Conservation (phyloP, 1,139 yeast genomes). For the Hansenula anomala region DNA sequence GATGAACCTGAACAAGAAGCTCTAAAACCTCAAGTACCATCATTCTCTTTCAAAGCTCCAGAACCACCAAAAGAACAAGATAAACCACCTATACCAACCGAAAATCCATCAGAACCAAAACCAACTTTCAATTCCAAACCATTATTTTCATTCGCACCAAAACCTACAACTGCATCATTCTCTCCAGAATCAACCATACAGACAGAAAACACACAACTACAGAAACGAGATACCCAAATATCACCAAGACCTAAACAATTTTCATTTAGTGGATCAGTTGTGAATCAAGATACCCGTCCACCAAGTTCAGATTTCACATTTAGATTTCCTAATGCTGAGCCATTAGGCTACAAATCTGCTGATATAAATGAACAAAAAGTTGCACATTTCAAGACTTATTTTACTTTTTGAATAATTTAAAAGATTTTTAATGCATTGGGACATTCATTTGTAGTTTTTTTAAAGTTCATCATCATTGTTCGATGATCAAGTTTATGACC, state of each 20-base stretch:
- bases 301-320: constrained; percentile 6
- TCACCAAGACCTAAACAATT: no score
- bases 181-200: neutral
- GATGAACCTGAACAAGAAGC: constrained; percentile 7
- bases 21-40: neutral
- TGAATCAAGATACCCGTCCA: neutral
- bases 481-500: no score
- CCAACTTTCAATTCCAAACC: constrained; percentile 1
- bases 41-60: neutral
- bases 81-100: no score
- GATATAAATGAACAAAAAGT: constrained; percentile 19
- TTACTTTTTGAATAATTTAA: constrained; percentile 10
- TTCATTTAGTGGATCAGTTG: no score
- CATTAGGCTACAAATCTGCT: constrained; percentile 7
- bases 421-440: no score
- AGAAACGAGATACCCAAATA: no score
- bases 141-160: neutral
- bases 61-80: constrained; percentile 2
- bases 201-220: no score
- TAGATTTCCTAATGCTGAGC: constrained; percentile 17
- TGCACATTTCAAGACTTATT: constrained; percentile 10
- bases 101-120: neutral
- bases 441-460: no score
- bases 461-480: no score
- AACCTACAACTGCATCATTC: neutral